Base-by-base conservation (phyloP, 345 rosid species). In the Camelina hispida region DNA sequence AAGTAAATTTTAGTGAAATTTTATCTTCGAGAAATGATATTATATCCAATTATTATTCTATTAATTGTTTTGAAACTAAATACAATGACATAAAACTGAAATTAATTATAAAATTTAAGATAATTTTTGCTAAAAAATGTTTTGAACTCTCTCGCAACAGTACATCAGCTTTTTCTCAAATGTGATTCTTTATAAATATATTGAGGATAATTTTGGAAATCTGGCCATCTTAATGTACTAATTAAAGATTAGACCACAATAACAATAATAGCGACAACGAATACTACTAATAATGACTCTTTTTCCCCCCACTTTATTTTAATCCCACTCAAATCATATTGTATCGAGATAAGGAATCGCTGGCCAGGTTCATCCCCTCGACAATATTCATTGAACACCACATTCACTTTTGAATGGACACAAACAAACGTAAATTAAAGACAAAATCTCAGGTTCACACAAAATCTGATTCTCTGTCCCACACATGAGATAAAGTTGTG, bases 231-330 rank as follows among this genome's bases (percentile, higher is more conserved):
- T 55, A 44, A 43, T n/a, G 34, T 20, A 53, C 30, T 4, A 73
- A 64, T 55, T 5, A 55, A 55, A 43, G 47, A 32, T 46, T 73
- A 73, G 77, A 55, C 65, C 38, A 44, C 57, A 65, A 20, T 34
- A 34, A 73, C 50, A 65, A 73, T 56, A 73, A 65, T 73, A 56
- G 40, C 30, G 78, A 73, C 65, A 73, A 73, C 65, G 65, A 32
- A 63, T 30, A 52, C 23, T 8, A 32, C 3, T 28, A 72, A 63
- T 32, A 23, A 55, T 55, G 59, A 32, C 58, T 74, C 20, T 4
- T 66, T 52, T 18, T n/a, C n/a, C 7, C 72, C 8, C 62, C 25
- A 65, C 66, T 73, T 73, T 74, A 66, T 23, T 66, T 35, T 58
- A 74, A 58, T 66, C 53, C 61, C 72, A 74, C 61, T 58, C 72